Evolutionary conservation across 257 asterid genomes (phyloP).

Genomic region (Lycium ferocissimum): DNA sequence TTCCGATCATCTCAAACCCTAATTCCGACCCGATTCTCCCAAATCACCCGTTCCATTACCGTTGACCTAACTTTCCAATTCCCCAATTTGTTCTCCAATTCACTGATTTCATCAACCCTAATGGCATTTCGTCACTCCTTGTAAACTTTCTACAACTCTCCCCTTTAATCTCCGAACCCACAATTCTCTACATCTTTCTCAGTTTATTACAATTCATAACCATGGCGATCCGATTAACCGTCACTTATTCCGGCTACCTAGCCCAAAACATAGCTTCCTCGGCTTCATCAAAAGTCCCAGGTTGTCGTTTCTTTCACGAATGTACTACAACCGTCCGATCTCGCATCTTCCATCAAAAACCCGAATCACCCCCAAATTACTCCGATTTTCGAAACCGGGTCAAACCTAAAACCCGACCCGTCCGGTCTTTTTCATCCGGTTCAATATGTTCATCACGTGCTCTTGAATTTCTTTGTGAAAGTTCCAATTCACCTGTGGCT

Average conservation of each 20-base stretch:
- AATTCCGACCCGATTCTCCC: neutral
- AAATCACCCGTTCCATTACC: neutral
- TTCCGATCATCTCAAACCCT: neutral
- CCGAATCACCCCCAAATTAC: constrained; percentile 44
- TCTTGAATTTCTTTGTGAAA: constrained; percentile 51
- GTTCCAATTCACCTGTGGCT: constrained; percentile 53
- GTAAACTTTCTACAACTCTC: constrained; percentile 6
- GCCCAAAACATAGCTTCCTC: constrained; percentile 67
- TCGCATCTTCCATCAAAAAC: constrained; percentile 49
- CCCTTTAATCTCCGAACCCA: neutral
- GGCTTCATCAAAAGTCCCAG: constrained; percentile 51
- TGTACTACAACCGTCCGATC: constrained; percentile 42
- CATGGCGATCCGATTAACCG: constrained; percentile 91
- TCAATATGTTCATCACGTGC: constrained; percentile 58
- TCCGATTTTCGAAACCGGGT: constrained; percentile 45
- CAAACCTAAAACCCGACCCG: constrained; percentile 35
- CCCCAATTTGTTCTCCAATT: constrained; percentile 14
- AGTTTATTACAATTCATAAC: constrained; percentile 41
- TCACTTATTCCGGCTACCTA: constrained; percentile 73
- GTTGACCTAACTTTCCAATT: constrained; percentile 30
- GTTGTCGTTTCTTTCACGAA: constrained; percentile 62
- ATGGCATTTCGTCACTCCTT: constrained; percentile 27
- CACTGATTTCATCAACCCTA: constrained; percentile 31
- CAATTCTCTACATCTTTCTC: constrained; percentile 49
- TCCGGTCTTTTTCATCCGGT: constrained; percentile 30